Evolutionary conservation across 352 stramenopile species (phyloP).

Genomic region (Plasmopara halstedii): DNA sequence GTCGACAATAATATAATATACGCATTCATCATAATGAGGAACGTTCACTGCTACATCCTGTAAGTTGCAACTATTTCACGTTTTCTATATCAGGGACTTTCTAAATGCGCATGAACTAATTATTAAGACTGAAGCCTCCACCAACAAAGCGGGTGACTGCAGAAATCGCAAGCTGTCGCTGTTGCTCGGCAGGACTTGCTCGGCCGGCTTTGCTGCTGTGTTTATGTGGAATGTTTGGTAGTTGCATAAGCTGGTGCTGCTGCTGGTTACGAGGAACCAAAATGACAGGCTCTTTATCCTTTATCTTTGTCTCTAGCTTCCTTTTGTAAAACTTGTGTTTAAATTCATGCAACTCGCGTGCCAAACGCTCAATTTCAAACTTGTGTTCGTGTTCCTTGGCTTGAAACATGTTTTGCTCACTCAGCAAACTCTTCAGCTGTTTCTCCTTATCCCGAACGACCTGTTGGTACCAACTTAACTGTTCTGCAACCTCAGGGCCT

Average conservation of each 20-base stretch:
- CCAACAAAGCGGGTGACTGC: slow-evolving; percentile 88
- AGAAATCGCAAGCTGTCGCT: slow-evolving; percentile 79
- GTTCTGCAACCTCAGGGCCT: slow-evolving; percentile 91
- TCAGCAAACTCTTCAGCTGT: slow-evolving; percentile 95
- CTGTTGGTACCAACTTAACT: slow-evolving; percentile 93
- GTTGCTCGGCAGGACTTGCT: slow-evolving; percentile 53
- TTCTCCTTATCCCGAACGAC: slow-evolving; percentile 94
- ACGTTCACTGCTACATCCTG: too few species aligned
- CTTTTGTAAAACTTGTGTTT: slow-evolving; percentile 96
- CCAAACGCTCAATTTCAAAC: slow-evolving; percentile 91
- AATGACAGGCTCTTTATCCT: slow-evolving; percentile 39
- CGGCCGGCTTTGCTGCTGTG: slow-evolving; percentile 26
- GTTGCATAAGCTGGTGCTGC: slow-evolving; percentile 11
- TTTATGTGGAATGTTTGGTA: slow-evolving; percentile 29
- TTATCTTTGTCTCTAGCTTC: slow-evolving; percentile 83
- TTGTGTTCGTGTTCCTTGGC: slow-evolving; percentile 92
- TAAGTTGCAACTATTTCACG: too few species aligned
- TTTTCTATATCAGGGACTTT: too few species aligned
- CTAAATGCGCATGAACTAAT: slow-evolving; percentile 47
- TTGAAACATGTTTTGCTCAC: slow-evolving; percentile 96
- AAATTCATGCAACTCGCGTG: slow-evolving; percentile 89
- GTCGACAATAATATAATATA: too few species aligned
- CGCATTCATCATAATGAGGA: too few species aligned
- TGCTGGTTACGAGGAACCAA: slow-evolving; percentile 23
- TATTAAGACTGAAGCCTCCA: slow-evolving; percentile 91